Percentiles rank a stretch among this genome's conserved stretches.
These are phyloP conservation scores for Cryphonectria nitschkei DNA, from an alignment of 2,329 filamentous ascomycete species.

Conservation along the genomic window DNA sequence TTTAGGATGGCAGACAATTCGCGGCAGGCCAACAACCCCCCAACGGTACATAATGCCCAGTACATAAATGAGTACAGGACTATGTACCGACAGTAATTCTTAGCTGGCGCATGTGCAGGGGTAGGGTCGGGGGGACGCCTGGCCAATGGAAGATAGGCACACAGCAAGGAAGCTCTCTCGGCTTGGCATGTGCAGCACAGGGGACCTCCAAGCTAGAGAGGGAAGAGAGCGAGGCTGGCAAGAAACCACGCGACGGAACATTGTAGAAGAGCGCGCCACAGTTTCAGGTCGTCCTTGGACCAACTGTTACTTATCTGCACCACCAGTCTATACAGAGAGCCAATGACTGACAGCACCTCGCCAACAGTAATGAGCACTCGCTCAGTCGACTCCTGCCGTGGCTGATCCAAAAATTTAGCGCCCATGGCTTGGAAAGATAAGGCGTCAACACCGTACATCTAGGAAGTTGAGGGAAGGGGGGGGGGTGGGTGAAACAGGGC, in stretches of 20 bases:
- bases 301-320: background rate
- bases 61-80: background rate
- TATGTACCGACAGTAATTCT: background rate
- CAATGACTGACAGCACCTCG: background rate
- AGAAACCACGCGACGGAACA: background rate
- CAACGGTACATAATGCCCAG: background rate
- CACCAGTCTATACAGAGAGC: background rate
- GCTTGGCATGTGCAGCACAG: conserved; percentile 12
- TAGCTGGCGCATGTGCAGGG: background rate
- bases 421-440: background rate
- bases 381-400: background rate
- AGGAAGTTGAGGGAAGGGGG: background rate
- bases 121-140: background rate
- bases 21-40: conserved; percentile 3
- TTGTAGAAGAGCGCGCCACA: background rate
- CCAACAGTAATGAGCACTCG: background rate
- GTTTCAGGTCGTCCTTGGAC: background rate
- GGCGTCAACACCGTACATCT: background rate
- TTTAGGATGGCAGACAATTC: conserved; percentile 3
- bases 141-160: background rate
- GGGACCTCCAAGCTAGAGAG: background rate
- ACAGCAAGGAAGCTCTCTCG: background rate
- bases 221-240: background rate
- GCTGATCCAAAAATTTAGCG: background rate
- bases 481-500: too few species aligned